A percentile compares a stretch with the other conserved stretches of the same genome.
phyloP scores from a whole-genome alignment of 768 basidiomycete genomes.

The Leucosporidium creatinivorum region DNA sequence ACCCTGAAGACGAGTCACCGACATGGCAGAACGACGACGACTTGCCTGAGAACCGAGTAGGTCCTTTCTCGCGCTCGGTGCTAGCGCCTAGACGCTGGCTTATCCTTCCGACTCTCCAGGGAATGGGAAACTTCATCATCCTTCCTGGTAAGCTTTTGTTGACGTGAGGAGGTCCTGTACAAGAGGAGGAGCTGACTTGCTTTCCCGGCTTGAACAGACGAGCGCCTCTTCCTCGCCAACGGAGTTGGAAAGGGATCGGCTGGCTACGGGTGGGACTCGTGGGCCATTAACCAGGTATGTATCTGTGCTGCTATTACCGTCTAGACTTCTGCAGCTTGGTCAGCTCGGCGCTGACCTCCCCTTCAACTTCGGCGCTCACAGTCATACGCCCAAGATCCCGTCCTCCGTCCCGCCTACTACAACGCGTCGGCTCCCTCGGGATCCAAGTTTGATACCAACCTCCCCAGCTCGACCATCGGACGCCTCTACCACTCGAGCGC shows the following conservation, averaged over 20 bases:
- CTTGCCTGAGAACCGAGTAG: conserved; percentile 65
- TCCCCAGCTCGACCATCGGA: conserved; percentile 45
- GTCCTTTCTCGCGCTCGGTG: conserved; percentile 63
- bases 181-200: conserved; percentile 2
- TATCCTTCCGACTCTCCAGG: conserved; percentile 49
- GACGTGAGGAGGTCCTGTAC: conserved; percentile 8
- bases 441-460: conserved; percentile 52
- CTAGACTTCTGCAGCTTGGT: no score
- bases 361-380: conserved; percentile 20
- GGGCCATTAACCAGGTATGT: conserved; percentile 33
- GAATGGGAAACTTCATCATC: conserved; percentile 19
- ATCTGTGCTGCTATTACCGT: no score
- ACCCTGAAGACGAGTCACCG: conserved; percentile 59
- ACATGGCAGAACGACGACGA: conserved; percentile 62
- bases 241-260: background rate
- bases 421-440: conserved; percentile 67
- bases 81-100: conserved; percentile 51
- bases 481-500: conserved; percentile 86
- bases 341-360: conserved; percentile 49
- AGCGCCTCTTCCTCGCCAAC: conserved; percentile 4
- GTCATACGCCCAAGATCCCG: conserved; percentile 64
- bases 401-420: conserved; percentile 67
- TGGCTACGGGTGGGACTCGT: conserved; percentile 54
- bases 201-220: background rate
- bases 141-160: conserved; percentile 8